Evolutionary conservation across 2,329 filamentous ascomycete species (phyloP), one percentile per base, ranked within the genome.

Genomic region (Beauveria varroae): DNA sequence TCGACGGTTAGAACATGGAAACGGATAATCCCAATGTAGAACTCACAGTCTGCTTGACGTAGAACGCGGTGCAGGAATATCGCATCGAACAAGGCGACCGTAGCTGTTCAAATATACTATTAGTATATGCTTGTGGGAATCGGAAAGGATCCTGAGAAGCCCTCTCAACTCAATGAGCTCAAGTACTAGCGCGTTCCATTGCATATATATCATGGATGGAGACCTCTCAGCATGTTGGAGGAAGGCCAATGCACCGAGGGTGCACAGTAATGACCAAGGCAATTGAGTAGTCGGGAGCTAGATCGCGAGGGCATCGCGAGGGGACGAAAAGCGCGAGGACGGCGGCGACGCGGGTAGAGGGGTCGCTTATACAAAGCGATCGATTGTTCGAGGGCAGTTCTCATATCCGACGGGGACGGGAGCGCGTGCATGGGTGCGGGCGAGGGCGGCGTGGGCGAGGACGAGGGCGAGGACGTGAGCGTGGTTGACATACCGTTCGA

Each of bases 401-500:
- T 46, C 53, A 40, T 59, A 44, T 67, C 72, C 73, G 63, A 66
- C 66, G 65, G 65, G 57, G 57, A 40, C 57, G 37, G 59, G 59
- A 56, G 59, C 60, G 63, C 64, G 71, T 61, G 59, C 41, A 30
- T 55, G 67, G 70, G 68, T 74, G 77, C 76, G 75, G 74, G 76
- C 76, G 79, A 77, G 77, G 78, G 76, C 74, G 75, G 74, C 70
- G 70, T 69, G 66, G 67, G 56, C 68, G 70, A 67, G 68, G 71
- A 71, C 72, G 73, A 69, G 69, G 70, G 65, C 70, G 73, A 69
- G 69, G 70, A 68, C 72, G 72, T 69, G 69, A 68, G 67, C 74
- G 74, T 79, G 78, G 80, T 77, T 82, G 84, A 96, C 93, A 86
- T 96, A 97, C 91, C 93, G 92, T 93, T 98, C 93, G 90, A 98